A percentile compares a stretch with the other conserved stretches of the same genome.
Evolutionary conservation across 2,329 filamentous ascomycete species (phyloP).

Genomic region (Aspergillus pseudoglaucus): DNA sequence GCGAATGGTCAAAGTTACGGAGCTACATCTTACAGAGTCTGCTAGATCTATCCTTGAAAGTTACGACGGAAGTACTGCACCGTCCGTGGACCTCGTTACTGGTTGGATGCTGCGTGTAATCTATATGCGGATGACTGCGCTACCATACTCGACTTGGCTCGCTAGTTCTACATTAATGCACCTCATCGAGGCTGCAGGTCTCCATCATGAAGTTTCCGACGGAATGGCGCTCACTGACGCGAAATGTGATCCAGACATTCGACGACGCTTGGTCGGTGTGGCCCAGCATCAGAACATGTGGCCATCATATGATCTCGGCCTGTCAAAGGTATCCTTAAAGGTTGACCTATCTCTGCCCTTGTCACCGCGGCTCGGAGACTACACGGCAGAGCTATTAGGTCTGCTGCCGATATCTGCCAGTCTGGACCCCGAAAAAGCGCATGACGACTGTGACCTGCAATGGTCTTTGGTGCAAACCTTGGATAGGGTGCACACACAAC

Average conservation of each 20-base stretch:
- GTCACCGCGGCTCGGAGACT: slow-evolving; percentile 36
- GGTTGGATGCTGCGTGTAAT: slow-evolving; percentile 47
- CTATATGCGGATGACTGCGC: slow-evolving; percentile 47
- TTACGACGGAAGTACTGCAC: slow-evolving; percentile 9
- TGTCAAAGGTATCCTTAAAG: slow-evolving; percentile 44
- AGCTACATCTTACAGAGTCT: slow-evolving; percentile 42
- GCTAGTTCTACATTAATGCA: slow-evolving; percentile 35
- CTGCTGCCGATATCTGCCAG: slow-evolving; percentile 47
- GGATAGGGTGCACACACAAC: slow-evolving; percentile 31
- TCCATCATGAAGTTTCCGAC: slow-evolving; percentile 18
- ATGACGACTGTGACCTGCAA: slow-evolving; percentile 38
- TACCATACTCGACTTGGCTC: slow-evolving; percentile 43
- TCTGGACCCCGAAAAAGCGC: slow-evolving; percentile 44
- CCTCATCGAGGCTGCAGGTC: slow-evolving; percentile 45
- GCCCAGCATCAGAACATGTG: slow-evolving; percentile 53
- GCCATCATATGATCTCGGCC: slow-evolving; percentile 53
- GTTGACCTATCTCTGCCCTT: slow-evolving; percentile 27
- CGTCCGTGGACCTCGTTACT: slow-evolving; percentile 21
- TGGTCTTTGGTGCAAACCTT: slow-evolving; percentile 35
- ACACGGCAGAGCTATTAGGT: slow-evolving; percentile 44
- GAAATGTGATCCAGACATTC: slow-evolving; percentile 26
- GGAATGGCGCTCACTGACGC: slow-evolving; percentile 6
- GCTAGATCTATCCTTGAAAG: slow-evolving; percentile 41
- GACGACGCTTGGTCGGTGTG: slow-evolving; percentile 41
- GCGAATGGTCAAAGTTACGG: slow-evolving; percentile 33